phyloP scores from a whole-genome alignment of 345 rosid species.

The Passiflora organensis region DNA sequence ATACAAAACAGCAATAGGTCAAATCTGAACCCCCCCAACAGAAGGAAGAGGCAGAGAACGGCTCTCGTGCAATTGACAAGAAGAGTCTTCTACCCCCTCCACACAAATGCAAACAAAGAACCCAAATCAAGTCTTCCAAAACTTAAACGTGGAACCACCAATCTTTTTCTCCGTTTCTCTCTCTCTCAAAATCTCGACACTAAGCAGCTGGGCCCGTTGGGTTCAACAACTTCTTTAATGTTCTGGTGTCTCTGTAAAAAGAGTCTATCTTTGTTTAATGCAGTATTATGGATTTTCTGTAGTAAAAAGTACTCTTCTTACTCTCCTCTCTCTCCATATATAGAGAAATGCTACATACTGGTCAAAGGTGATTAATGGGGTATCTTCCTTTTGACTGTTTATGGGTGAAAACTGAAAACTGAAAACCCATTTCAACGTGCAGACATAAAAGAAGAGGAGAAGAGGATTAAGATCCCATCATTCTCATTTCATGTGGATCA shows the following conservation, averaged over 20 bases:
- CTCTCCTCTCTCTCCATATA: too few relatives aligned
- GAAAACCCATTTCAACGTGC: constrained; percentile 8
- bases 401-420: too few relatives aligned
- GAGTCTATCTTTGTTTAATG: background rate
- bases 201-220: constrained; percentile 6
- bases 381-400: background rate
- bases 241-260: background rate
- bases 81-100: background rate
- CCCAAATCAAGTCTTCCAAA: background rate
- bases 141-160: background rate
- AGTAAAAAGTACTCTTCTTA: too few relatives aligned
- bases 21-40: background rate
- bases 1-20: background rate
- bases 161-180: too few relatives aligned
- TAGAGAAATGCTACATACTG: too few relatives aligned
- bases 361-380: background rate
- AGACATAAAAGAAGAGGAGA: too few relatives aligned
- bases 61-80: background rate
- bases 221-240: constrained; percentile 13
- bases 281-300: background rate
- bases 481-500: background rate
- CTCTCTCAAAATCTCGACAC: background rate
- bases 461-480: background rate
- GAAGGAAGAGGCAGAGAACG: background rate
- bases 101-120: constrained; percentile 4